Conservation (phyloP, 2,329 filamentous ascomycete species). For the Arthrinium puccinioides region DNA sequence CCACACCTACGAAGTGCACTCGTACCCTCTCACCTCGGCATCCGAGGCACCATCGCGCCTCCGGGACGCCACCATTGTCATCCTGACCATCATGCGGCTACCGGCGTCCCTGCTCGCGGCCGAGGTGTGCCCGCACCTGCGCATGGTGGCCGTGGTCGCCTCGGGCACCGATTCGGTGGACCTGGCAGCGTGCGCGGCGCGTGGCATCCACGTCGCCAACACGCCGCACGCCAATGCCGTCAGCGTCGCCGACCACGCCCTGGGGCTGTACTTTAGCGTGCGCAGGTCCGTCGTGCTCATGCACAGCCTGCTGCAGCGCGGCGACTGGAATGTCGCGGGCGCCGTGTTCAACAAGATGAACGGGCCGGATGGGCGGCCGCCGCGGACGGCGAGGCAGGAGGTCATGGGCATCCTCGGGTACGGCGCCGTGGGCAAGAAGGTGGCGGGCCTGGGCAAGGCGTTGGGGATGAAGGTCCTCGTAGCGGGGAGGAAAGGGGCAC, state of each 20-base stretch:
- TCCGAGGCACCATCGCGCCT: conserved; percentile 22
- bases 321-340: conserved; percentile 14
- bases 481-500: conserved; percentile 17
- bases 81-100: conserved; percentile 25
- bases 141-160: conserved; percentile 26
- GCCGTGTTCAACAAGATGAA: conserved; percentile 7
- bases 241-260: conserved; percentile 36
- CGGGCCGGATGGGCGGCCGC: conserved; percentile 16
- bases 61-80: conserved; percentile 26
- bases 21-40: conserved; percentile 17
- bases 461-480: conserved; percentile 21
- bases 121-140: conserved; percentile 20
- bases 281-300: conserved; percentile 27
- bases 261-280: conserved; percentile 34
- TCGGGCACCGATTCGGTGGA: conserved; percentile 30
- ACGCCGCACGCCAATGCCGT: conserved; percentile 27
- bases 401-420: conserved; percentile 22
- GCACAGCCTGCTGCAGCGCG: conserved; percentile 17
- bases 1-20: conserved; percentile 21
- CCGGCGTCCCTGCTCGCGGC: conserved; percentile 15
- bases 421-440: conserved; percentile 18
- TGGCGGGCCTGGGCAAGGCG: conserved; percentile 11
- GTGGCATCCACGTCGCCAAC: conserved; percentile 27
- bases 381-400: conserved; percentile 17
- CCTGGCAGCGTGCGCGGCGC: conserved; percentile 21